Conservation (phyloP, 495 filamentous ascomycete genomes). For the Letharia columbiana region DNA sequence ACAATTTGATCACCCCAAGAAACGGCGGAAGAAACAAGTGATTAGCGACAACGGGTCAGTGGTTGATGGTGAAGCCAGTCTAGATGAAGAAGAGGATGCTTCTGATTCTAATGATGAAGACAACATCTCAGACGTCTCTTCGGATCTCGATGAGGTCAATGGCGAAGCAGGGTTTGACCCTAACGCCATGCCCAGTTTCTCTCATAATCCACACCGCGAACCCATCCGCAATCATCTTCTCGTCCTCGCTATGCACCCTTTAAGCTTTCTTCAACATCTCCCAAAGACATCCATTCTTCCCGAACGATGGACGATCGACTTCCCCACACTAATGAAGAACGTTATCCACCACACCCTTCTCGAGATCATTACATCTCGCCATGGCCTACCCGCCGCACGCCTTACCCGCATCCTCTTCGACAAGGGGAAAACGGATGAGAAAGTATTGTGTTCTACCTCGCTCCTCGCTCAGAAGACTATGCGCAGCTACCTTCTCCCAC, state of each 20-base stretch:
- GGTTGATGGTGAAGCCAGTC: slow-evolving; percentile 15
- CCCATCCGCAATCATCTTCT: slow-evolving; percentile 65
- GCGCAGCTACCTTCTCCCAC: slow-evolving; percentile 66
- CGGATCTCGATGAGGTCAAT: slow-evolving; percentile 30
- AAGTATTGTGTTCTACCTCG: slow-evolving; percentile 61
- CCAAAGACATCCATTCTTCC: slow-evolving; percentile 22
- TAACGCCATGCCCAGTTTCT: slow-evolving; percentile 1
- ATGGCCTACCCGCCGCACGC: slow-evolving; percentile 65
- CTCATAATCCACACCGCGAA: slow-evolving; percentile 1
- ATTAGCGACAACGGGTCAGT: slow-evolving; percentile 5
- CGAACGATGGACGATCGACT: slow-evolving; percentile 73
- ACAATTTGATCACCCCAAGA: slow-evolving; percentile 20
- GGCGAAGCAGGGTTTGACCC: slow-evolving; percentile 32
- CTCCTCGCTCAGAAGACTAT: slow-evolving; percentile 73
- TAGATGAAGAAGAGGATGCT: slow-evolving; percentile 34
- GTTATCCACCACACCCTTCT: slow-evolving; percentile 70
- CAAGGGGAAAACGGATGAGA: slow-evolving; percentile 88
- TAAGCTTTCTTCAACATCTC: slow-evolving; percentile 52
- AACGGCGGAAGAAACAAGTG: slow-evolving; percentile 20
- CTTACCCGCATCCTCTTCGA: slow-evolving; percentile 71
- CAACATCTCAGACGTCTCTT: slow-evolving; percentile 23
- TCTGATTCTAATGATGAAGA: slow-evolving; percentile 34
- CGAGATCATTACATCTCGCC: slow-evolving; percentile 62
- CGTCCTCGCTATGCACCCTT: slow-evolving; percentile 62
- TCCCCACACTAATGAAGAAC: slow-evolving; percentile 54